These are phyloP conservation scores for Spathaspora girioi DNA, from an alignment of 805 yeast species.

Conservation along the genomic window DNA sequence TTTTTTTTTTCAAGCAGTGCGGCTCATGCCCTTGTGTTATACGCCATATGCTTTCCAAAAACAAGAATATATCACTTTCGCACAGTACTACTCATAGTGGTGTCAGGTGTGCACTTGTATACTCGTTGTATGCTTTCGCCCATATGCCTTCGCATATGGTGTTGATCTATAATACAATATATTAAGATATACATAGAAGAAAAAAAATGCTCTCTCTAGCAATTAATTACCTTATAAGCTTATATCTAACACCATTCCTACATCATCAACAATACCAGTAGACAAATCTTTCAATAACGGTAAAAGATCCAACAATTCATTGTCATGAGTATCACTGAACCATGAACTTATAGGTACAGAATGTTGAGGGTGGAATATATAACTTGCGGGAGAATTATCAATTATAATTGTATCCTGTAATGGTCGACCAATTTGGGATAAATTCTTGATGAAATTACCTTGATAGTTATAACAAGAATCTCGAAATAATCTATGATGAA, in stretches of 20 bases:
- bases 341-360: constrained; percentile 96
- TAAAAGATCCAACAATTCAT: constrained; percentile 85
- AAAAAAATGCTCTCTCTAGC: background rate
- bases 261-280: constrained; percentile 70
- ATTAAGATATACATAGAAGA: background rate
- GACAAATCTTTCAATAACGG: constrained; percentile 89
- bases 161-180: background rate
- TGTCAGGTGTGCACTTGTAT: too few species aligned
- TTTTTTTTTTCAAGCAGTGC: background rate
- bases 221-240: constrained; percentile 30
- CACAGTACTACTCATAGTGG: too few species aligned
- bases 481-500: constrained; percentile 90
- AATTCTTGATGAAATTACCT: constrained; percentile 91
- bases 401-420: constrained; percentile 79
- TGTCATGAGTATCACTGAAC: constrained; percentile 98
- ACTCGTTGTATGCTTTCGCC: too few species aligned
- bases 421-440: constrained; percentile 93
- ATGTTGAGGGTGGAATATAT: constrained; percentile 95
- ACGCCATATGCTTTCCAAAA: too few species aligned
- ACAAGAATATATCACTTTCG: too few species aligned
- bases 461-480: constrained; percentile 92
- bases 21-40: background rate
- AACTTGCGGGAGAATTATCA: constrained; percentile 98
- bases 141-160: background rate
- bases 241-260: constrained; percentile 80